A percentile compares a stretch with the other conserved stretches of the same genome.
These are phyloP conservation scores for Chrysanthemum lavandulifolium DNA, from an alignment of 129 eudicot species.

Conservation along the genomic window DNA sequence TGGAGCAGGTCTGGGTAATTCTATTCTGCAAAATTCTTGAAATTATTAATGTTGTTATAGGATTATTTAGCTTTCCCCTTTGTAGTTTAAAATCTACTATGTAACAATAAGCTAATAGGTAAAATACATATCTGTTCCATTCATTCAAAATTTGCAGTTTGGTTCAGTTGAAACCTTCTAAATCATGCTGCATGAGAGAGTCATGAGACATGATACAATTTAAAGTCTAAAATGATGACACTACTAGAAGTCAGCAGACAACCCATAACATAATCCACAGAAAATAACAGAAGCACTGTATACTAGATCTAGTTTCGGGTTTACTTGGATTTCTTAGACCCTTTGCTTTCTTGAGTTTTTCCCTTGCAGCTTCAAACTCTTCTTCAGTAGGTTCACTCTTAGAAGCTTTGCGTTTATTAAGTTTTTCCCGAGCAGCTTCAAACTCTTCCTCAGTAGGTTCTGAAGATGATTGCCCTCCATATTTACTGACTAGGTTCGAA, in stretches of 20 bases:
- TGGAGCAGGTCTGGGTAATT: too few relatives aligned
- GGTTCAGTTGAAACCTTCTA: not conserved
- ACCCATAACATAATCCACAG: not conserved
- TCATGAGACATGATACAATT: not conserved
- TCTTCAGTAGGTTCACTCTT: slow-evolving; percentile 79
- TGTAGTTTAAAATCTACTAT: too few relatives aligned
- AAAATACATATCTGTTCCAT: too few relatives aligned
- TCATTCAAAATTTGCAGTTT: not conserved
- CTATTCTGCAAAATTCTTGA: too few relatives aligned
- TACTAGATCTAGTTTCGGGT: slow-evolving; percentile 19
- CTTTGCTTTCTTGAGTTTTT: slow-evolving; percentile 47
- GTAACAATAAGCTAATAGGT: too few relatives aligned
- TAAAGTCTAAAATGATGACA: not conserved
- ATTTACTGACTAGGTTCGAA: slow-evolving; percentile 62
- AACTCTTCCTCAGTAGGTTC: slow-evolving; percentile 97
- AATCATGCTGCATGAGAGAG: not conserved
- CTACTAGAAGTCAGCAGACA: not conserved
- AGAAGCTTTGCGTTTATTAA: slow-evolving; percentile 45
- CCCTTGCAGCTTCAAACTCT: slow-evolving; percentile 89
- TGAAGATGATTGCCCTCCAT: slow-evolving; percentile 46
- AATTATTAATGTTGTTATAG: too few relatives aligned
- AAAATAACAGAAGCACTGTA: not conserved
- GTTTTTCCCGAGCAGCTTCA: slow-evolving; percentile 75
- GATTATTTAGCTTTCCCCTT: too few relatives aligned
- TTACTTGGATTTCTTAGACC: slow-evolving; percentile 51